Evolutionary conservation across 2,329 filamentous ascomycete genomes (phyloP), one percentile per base, ranked within the genome.

Genomic region (Xylariomycetidae sp.): DNA sequence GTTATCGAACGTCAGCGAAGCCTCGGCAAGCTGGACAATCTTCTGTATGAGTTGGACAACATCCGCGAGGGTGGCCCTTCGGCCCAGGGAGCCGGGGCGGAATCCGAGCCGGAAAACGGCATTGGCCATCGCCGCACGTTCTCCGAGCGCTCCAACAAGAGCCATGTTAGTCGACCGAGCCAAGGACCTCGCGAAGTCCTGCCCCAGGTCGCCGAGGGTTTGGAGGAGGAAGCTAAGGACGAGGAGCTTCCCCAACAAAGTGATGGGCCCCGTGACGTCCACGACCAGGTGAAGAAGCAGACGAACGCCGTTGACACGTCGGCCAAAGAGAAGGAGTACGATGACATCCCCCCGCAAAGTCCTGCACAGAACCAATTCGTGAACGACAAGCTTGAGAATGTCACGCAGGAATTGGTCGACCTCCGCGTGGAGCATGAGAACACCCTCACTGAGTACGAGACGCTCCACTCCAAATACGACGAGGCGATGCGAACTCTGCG

Each of bases 1-100:
- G 87, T 98, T 6, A 79, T 98, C 32, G 90, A 96, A 59, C 85
- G 93, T 30, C 92, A 98, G 59, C 77, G 92, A 39, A 95, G 89
- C 56, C 76, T 98, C 4, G 92, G 92, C 25, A 94, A 95, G 59
- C 74, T 98, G 4, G 92, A 98, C 56, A 93, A 84, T 33, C 73
- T 98, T 6, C 74, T 98, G 1, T 81, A 93, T 48, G 92, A 98
- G 53, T 74, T 96, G 8, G 92, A 96, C 51, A 72, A 82, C 43
- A 76, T 86, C 31, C 79, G 85, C 32, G 70, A 78, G 37, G 75
- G 80, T 36, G 65, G 64, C 18, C 68, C 68, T 38, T 65, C 31
- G 9, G 26, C 20, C 14, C 28, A 40, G 15, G 12, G 68, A 16
- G 40, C 46, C 5, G 59, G 65, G 18, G 39, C 46, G 17, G 52